Base-by-base conservation (phyloP, 495 filamentous ascomycete species). In the Daldinia loculata region DNA sequence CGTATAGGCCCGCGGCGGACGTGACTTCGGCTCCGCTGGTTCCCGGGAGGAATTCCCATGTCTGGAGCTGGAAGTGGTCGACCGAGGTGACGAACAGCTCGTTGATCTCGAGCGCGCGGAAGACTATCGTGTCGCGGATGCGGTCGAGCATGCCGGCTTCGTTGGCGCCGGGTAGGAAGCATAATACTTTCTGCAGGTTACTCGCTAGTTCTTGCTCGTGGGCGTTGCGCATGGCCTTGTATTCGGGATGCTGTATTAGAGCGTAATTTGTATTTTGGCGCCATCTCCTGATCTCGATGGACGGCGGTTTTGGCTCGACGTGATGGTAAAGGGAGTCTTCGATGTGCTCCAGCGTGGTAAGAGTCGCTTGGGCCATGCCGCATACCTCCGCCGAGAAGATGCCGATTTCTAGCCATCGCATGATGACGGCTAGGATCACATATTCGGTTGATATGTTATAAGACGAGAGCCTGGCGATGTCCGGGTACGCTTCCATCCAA, bases 391-490 rank as follows among this genome's bases (percentile, higher is more conserved):
- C 6, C 2, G 26, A 3, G 45, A 67, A 55, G 34, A 67, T 19
- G 6, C 36, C n/a, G 0, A 12, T 1, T 11, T 61, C 5, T 30
- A 67, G 2, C 56, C 56, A 67, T 11, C 56, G 64, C 32, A 30
- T 34, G 2, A 55, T 36, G 9, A 45, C 0, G 11, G 55, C 34
- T 34, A 56, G 19, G n/a, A 61, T 2, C n/a, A 34, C 14, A 45
- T 14, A n/a, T 17, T 56, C 29, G 30, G 26, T 38, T 14, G 53
- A 32, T 8, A 36, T 0, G 5, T 2, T 2, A 30, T 38, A 36
- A n/a, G 27, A 36, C n/a, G 53, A n/a, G 15, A 67, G 56, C 34
- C 11, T 17, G 9, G 24, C 56, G n/a, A 67, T 32, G 12, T 61
- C 56, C 2, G 56, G 64, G 48, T 51, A n/a, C 17, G 11, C 24